Evolutionary conservation across 306 rosid species (phyloP), one percentile per base, ranked within the genome.

Genomic region (Gynostemma pentaphyllum): DNA sequence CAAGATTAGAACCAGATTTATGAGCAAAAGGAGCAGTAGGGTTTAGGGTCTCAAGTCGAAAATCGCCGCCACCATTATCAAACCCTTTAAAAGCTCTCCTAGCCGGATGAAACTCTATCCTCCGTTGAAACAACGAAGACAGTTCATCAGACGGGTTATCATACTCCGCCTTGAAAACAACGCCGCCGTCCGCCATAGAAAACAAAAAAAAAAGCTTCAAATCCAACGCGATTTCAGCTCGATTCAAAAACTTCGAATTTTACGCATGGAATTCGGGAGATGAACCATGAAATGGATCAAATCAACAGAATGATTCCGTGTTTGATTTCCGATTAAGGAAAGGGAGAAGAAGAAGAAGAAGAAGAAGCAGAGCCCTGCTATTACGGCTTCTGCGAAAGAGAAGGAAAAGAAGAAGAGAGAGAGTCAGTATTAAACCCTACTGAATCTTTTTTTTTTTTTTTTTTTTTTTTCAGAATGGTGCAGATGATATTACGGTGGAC

Each of bases 391-490:
- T 72, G 83, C 70, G 53, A 72, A 15, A 79, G 81, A 76, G 76
- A 1, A 9, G 47, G 28, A 23, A 51, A 0, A 47, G 4, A 5
- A 15, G 15, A 0, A 44, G 27, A 41, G 42, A 29, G 6, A 40
- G 69, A 61, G 62, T 56, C 68, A 66, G 76, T 79, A 70, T 74
- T 82, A 90, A 90, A 87, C 97, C 97, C 97, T 86, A 86, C 91
- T 50, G 5, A 40, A 53, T 68, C 65, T 75, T 79, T 49, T 11
- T 18, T 34, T 18, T 2, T 1, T 4, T 55, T 52, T 16, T 1
- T 0, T 22, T 49, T 14, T 27, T 14, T 64, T 65, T 68, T 60
- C 4, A 9, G 15, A 51, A 5, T 16, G 78, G 69, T 22, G 13
- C 34, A 52, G 15, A 39, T 21, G 21, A 40, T 39, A 24, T 26